Conservation (phyloP, 768 basidiomycete species). For the Trametes maxima region DNA sequence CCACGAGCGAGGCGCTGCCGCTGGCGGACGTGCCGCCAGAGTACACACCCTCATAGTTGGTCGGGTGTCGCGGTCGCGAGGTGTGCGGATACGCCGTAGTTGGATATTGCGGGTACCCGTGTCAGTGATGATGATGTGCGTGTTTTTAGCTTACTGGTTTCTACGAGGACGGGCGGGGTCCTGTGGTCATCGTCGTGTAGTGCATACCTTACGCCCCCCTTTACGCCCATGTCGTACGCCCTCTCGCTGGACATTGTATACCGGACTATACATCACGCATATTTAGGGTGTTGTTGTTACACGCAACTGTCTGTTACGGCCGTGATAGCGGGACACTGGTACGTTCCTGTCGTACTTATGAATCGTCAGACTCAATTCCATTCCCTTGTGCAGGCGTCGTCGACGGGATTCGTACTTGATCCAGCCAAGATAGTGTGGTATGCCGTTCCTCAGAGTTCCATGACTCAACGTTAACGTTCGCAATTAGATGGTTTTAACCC, state of each 20-base stretch:
- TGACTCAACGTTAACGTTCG: too few relatives aligned
- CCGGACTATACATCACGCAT: neutral
- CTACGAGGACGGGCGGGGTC: neutral
- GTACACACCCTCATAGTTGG: constrained; percentile 16
- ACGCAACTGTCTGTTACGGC: neutral
- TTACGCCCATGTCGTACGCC: neutral
- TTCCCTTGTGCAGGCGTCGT: too few relatives aligned
- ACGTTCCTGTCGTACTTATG: too few relatives aligned
- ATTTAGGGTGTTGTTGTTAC: neutral
- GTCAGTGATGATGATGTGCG: neutral
- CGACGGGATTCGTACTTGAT: too few relatives aligned
- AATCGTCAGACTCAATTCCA: too few relatives aligned
- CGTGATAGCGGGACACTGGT: too few relatives aligned
- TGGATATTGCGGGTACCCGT: too few relatives aligned
- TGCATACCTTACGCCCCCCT: neutral
- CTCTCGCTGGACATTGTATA: constrained; percentile 1
- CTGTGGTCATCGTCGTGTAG: neutral
- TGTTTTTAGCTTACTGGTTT: constrained; percentile 1
- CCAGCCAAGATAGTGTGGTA: too few relatives aligned
- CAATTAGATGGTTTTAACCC: too few relatives aligned
- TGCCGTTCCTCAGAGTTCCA: too few relatives aligned
- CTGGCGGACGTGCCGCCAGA: constrained; percentile 18
- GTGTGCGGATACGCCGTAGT: neutral
- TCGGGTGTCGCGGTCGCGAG: neutral
- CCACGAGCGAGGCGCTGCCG: neutral